phyloP scores from a whole-genome alignment of 2,329 filamentous ascomycete genomes.

The Beauveria australis region DNA sequence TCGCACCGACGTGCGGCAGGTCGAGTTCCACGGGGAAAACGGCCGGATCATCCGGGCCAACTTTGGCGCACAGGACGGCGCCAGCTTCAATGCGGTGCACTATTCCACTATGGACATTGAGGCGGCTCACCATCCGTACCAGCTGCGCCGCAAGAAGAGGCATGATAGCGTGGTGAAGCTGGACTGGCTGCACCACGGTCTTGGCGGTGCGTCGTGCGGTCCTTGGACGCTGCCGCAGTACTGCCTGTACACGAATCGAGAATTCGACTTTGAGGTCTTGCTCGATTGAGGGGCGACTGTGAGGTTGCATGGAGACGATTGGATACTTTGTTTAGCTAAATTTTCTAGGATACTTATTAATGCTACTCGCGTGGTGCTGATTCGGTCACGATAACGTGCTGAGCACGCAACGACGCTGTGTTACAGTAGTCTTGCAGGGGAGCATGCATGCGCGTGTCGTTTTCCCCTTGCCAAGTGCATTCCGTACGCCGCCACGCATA shows the following conservation, averaged over 20 bases:
- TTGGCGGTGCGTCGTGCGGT: conserved; percentile 56
- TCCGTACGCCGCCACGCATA: no score
- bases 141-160: conserved; percentile 41
- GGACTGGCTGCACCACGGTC: conserved; percentile 54
- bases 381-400: conserved; percentile 2
- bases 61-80: conserved; percentile 38
- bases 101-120: conserved; percentile 48
- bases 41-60: conserved; percentile 32
- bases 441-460: background rate
- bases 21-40: conserved; percentile 35
- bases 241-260: conserved; percentile 30
- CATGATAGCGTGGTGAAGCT: conserved; percentile 48
- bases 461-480: background rate
- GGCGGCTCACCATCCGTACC: conserved; percentile 49
- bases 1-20: conserved; percentile 54
- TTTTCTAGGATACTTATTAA: background rate
- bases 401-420: background rate
- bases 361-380: background rate
- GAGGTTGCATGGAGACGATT: background rate
- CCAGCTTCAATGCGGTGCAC: conserved; percentile 48
- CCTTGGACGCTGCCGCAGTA: conserved; percentile 44
- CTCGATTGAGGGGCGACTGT: conserved; percentile 26
- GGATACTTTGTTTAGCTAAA: background rate
- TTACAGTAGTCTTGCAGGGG: background rate
- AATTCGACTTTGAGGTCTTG: conserved; percentile 37